These are phyloP conservation scores for Hura crepitans DNA, from an alignment of 441 rosid genomes.

Conservation along the genomic window DNA sequence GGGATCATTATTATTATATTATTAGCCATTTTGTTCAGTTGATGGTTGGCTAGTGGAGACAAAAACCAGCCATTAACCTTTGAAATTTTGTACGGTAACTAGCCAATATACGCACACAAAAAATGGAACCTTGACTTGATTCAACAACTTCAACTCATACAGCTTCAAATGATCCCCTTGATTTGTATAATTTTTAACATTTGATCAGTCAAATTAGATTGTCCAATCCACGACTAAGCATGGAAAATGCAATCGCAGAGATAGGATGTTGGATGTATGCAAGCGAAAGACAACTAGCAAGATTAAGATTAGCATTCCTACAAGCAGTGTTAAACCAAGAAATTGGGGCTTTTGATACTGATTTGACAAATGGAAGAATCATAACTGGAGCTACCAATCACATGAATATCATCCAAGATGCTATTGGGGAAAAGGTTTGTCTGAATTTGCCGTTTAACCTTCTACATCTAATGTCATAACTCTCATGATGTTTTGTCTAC, in stretches of 20 bases:
- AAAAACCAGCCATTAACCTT: too few species aligned
- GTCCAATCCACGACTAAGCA: not conserved
- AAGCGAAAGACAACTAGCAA: conserved; percentile 53
- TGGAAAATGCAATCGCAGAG: conserved; percentile 34
- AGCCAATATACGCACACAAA: too few species aligned
- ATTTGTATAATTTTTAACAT: too few species aligned
- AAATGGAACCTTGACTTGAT: too few species aligned
- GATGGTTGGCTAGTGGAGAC: too few species aligned
- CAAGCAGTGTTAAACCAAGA: conserved; percentile 53
- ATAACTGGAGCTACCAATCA: conserved; percentile 48
- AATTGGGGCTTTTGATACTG: conserved; percentile 60
- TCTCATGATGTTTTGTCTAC: not conserved
- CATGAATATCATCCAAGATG: conserved; percentile 59
- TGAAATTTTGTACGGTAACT: too few species aligned
- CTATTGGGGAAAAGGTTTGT: conserved; percentile 57
- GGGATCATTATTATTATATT: too few species aligned
- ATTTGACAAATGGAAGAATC: conserved; percentile 47
- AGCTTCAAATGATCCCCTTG: too few species aligned
- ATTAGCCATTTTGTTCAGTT: too few species aligned
- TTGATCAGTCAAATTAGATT: too few species aligned
- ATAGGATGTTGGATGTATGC: conserved; percentile 65
- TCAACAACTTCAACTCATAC: too few species aligned
- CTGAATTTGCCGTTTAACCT: not conserved
- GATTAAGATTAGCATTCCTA: conserved; percentile 40
- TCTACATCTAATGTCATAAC: not conserved